phyloP scores from a whole-genome alignment of 306 rosid genomes.

The Casuarina glauca region DNA sequence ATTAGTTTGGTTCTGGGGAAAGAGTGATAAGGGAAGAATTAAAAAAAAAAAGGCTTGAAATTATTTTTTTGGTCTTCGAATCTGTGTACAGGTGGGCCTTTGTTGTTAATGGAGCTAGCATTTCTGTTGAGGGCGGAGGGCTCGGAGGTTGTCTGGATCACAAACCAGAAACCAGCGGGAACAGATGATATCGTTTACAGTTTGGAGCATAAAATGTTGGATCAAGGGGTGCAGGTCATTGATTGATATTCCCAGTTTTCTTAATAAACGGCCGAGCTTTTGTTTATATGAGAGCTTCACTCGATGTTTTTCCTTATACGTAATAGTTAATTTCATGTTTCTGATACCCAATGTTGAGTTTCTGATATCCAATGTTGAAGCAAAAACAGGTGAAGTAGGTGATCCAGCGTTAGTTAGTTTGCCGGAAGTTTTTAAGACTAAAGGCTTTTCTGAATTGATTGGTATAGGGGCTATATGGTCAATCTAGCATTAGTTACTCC shows the following conservation, averaged over 20 bases:
- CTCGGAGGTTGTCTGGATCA: slow-evolving; percentile 71
- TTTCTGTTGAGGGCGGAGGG: slow-evolving; percentile 75
- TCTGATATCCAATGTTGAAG: not conserved
- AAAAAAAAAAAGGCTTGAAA: not conserved
- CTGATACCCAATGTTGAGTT: not conserved
- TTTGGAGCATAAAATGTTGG: slow-evolving; percentile 74
- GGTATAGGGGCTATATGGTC: not conserved
- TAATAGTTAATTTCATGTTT: not conserved
- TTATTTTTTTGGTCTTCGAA: not conserved
- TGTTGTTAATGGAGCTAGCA: slow-evolving; percentile 77
- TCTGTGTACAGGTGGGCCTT: slow-evolving; percentile 58
- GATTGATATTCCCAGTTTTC: not conserved
- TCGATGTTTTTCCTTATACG: not conserved
- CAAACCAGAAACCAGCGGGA: slow-evolving; percentile 57
- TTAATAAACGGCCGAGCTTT: not conserved
- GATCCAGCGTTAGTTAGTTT: not conserved
- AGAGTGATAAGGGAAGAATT: not conserved
- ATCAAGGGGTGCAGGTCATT: slow-evolving; percentile 73
- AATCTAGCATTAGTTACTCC: not conserved
- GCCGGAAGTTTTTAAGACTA: not conserved
- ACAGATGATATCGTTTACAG: slow-evolving; percentile 58
- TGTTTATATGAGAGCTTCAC: not conserved
- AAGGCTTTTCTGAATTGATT: not conserved
- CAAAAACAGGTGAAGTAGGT: not conserved
- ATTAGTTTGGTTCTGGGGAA: slow-evolving; percentile 7